A percentile compares a stretch with the other conserved stretches of the same genome.
Evolutionary conservation across 139 green algal genomes (phyloP).

Genomic region (Edaphochlamys debaryana): DNA sequence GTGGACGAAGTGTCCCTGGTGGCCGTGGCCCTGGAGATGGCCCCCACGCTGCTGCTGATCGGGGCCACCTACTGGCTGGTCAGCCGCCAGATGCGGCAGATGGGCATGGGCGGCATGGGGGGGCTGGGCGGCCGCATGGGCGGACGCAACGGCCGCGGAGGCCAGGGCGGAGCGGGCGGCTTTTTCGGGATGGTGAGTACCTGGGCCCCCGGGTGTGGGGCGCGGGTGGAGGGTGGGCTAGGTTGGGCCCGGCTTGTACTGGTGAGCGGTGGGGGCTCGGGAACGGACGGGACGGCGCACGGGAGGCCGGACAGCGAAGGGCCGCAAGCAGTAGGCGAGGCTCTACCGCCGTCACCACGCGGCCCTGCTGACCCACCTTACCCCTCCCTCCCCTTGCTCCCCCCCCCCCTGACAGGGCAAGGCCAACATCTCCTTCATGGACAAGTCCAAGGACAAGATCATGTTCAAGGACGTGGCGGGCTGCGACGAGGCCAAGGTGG

Average conservation of each 20-base stretch:
- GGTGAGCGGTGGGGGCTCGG: not conserved
- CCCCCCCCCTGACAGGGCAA: too few relatives aligned
- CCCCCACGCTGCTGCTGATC: conserved; percentile 93
- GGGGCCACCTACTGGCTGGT: conserved; percentile 87
- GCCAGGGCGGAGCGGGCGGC: conserved; percentile 51
- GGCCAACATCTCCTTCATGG: conserved; percentile 61
- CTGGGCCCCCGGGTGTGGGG: too few relatives aligned
- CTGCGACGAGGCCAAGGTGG: conserved; percentile 94
- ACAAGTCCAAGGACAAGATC: conserved; percentile 92
- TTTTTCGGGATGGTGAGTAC: conserved; percentile 83
- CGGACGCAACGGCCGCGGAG: conserved; percentile 36
- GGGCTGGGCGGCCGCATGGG: conserved; percentile 61
- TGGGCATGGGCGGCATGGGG: conserved; percentile 77
- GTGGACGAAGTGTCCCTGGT: conserved; percentile 64
- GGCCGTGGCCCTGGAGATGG: conserved; percentile 78
- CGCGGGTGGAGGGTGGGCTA: too few relatives aligned
- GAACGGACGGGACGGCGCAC: not conserved
- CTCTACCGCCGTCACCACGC: too few relatives aligned
- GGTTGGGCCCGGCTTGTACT: too few relatives aligned
- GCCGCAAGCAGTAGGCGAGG: too few relatives aligned
- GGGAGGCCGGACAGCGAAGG: not conserved
- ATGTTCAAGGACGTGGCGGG: conserved; percentile 96
- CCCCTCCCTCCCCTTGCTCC: too few relatives aligned
- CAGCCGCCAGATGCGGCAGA: conserved; percentile 61
- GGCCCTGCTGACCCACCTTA: too few relatives aligned